Evolutionary conservation across 176 grass and related monocot species (phyloP).

Genomic region (Themeda triandra): DNA sequence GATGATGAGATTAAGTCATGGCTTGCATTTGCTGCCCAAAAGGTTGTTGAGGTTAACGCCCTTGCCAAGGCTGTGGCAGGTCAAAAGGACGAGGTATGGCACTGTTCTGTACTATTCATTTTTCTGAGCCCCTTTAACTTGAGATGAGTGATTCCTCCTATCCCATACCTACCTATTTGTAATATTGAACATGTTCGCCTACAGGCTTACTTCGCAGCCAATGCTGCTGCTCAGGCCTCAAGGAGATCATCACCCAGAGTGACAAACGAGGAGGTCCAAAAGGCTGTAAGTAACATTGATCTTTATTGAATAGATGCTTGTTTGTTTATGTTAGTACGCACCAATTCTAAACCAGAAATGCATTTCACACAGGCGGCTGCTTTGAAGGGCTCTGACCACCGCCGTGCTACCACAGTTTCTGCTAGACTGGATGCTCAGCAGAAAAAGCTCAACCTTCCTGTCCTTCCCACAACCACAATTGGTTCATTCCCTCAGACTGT

Average conservation of each 20-base stretch:
- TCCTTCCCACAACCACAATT: constrained; percentile 90
- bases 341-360: constrained; percentile 22
- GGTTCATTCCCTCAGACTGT: constrained; percentile 95
- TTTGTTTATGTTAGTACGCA: background rate
- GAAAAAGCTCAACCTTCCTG: constrained; percentile 92
- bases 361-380: constrained; percentile 72
- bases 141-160: background rate
- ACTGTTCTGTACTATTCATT: constrained; percentile 3
- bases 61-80: constrained; percentile 86
- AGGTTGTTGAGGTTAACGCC: constrained; percentile 95
- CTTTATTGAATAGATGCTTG: constrained; percentile 1
- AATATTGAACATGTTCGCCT: constrained; percentile 24
- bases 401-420: constrained; percentile 71
- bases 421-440: constrained; percentile 83
- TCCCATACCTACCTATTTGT: background rate
- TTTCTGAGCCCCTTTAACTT: background rate
- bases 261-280: constrained; percentile 88
- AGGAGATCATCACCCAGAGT: constrained; percentile 87
- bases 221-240: constrained; percentile 82
- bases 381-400: constrained; percentile 89
- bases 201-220: constrained; percentile 84
- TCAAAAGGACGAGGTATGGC: constrained; percentile 68
- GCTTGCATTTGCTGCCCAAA: constrained; percentile 97
- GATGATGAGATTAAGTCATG: constrained; percentile 96
- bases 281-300: constrained; percentile 65